These are phyloP conservation scores for Apiotrichum laibachii DNA, from an alignment of 1,284 basidiomycete genomes.

Conservation along the genomic window DNA sequence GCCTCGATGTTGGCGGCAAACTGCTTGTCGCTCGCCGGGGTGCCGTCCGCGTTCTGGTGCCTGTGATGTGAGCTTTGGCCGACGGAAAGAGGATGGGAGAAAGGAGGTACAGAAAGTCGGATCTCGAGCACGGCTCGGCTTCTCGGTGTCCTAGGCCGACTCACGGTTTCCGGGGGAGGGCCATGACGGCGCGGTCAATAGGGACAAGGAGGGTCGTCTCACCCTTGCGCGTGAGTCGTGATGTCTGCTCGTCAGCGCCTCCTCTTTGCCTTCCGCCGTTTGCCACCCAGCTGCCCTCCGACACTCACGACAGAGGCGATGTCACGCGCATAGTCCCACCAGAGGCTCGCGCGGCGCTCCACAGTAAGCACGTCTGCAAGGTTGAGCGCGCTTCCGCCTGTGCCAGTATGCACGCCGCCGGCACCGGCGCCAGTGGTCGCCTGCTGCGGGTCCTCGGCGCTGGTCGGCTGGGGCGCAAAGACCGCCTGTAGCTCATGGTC, in stretches of 20 bases:
- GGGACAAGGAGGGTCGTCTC: constrained; percentile 47
- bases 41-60: constrained; percentile 26
- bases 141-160: too few species aligned
- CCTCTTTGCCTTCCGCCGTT: too few species aligned
- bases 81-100: background rate
- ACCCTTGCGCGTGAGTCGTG: constrained; percentile 22
- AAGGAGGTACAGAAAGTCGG: too few species aligned
- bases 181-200: constrained; percentile 43
- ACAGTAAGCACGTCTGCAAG: constrained; percentile 44
- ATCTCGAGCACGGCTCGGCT: too few species aligned
- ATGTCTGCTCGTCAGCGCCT: constrained; percentile 15
- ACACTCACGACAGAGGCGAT: constrained; percentile 35
- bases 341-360: constrained; percentile 38
- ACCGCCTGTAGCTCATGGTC: constrained; percentile 6
- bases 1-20: constrained; percentile 34
- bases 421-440: background rate
- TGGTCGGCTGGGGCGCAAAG: background rate
- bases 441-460: background rate
- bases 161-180: constrained; percentile 44
- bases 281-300: background rate
- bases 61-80: constrained; percentile 6
- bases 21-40: constrained; percentile 24
- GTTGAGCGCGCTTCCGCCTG: constrained; percentile 7
- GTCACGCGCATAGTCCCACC: constrained; percentile 49
- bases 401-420: background rate